A percentile compares a stretch with the other conserved stretches of the same genome.
Evolutionary conservation across 2,329 filamentous ascomycete genomes (phyloP).

Genomic region (Fusarium paranaense): DNA sequence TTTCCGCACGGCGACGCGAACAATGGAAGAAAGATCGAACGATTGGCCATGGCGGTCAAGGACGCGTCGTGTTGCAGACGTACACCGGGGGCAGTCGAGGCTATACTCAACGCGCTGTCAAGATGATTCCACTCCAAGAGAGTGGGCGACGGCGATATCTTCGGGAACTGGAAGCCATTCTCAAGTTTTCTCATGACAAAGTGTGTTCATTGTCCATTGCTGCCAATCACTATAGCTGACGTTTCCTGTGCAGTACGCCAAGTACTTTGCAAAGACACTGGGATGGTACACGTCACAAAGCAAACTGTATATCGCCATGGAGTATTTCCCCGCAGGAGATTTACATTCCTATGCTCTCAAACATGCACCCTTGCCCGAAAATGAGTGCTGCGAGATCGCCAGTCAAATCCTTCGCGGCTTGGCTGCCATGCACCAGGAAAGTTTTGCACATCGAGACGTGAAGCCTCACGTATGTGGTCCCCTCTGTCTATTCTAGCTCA

Average conservation of each 20-base stretch:
- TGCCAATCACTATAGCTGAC: too few species aligned
- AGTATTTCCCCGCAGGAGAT: neutral
- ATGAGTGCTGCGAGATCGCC: neutral
- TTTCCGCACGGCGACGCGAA: rapidly evolving
- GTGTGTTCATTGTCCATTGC: neutral
- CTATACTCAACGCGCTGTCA: neutral
- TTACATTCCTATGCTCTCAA: neutral
- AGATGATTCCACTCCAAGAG: neutral
- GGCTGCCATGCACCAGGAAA: neutral
- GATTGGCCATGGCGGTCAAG: neutral
- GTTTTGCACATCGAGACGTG: neutral
- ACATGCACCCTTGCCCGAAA: neutral
- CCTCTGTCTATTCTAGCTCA: too few species aligned
- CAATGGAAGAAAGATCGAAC: neutral
- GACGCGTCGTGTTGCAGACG: neutral
- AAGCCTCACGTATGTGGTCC: neutral
- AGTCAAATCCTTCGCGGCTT: neutral
- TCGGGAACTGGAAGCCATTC: rapidly evolving
- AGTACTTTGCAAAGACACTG: neutral
- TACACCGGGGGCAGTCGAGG: neutral
- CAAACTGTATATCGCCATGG: neutral
- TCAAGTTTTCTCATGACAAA: neutral
- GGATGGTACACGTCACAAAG: neutral
- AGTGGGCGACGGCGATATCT: neutral
- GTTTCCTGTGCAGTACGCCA: neutral